A percentile compares a stretch with the other conserved stretches of the same genome.
phyloP scores from a whole-genome alignment of 441 rosid species.

The Bocquillonia castaneifolia region DNA sequence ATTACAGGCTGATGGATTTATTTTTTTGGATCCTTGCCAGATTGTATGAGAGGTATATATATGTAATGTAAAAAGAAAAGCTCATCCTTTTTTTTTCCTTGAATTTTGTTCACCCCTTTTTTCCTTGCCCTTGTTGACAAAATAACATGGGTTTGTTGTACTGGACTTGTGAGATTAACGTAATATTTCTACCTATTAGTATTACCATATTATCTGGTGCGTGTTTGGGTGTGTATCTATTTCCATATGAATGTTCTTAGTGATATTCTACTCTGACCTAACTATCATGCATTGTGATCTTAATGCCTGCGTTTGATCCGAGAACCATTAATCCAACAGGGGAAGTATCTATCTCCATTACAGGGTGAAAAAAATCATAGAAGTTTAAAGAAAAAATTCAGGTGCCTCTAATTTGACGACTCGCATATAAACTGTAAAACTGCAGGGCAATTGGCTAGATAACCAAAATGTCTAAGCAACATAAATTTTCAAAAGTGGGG shows the following conservation, averaged over 20 bases:
- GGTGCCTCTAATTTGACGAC: no score
- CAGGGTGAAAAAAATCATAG: no score
- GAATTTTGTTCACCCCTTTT: background rate
- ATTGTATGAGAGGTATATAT: constrained; percentile 9
- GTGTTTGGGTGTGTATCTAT: background rate
- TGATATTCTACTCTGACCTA: no score
- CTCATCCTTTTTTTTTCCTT: background rate
- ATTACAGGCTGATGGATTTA: constrained; percentile 39
- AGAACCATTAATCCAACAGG: no score
- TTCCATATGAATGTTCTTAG: no score
- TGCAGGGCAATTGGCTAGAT: background rate
- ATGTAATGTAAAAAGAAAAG: constrained; percentile 18
- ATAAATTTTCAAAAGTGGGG: background rate
- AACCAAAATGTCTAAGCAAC: background rate
- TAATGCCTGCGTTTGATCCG: no score
- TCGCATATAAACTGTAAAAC: no score
- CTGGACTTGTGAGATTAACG: background rate
- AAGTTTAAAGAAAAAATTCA: no score
- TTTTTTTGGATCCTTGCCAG: constrained; percentile 43
- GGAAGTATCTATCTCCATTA: no score
- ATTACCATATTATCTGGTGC: no score
- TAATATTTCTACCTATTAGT: background rate
- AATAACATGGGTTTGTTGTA: background rate
- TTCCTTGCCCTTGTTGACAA: background rate
- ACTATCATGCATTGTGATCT: no score